Percentiles rank a stretch among this genome's conserved stretches.
phyloP scores from a whole-genome alignment of 805 yeast genomes.

The Zygoascus biomembranicola region DNA sequence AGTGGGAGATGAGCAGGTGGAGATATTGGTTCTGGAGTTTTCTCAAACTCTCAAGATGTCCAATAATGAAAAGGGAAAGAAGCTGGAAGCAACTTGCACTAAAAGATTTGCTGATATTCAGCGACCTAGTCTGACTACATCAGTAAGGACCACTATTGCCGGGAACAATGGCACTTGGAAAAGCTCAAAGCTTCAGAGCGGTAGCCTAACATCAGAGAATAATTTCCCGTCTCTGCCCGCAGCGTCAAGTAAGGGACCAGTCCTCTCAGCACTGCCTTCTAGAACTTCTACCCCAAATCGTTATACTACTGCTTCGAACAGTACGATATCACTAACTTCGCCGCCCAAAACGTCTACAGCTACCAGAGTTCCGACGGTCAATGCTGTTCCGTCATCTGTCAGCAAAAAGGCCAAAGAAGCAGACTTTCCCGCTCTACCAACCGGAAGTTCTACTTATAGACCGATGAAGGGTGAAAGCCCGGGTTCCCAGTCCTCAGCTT shows the following conservation, averaged over 20 bases:
- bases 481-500: neutral
- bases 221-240: conserved; percentile 8
- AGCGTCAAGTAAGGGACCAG: conserved; percentile 1
- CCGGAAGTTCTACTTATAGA: neutral
- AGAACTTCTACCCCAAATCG: neutral
- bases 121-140: neutral
- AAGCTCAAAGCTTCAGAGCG: neutral
- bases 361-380: neutral
- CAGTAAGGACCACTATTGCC: neutral
- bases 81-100: neutral
- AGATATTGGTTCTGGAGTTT: conserved; percentile 37
- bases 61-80: conserved; percentile 8
- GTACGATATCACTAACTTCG: neutral
- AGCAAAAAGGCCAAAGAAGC: conserved; percentile 6
- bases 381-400: conserved; percentile 3
- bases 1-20: conserved; percentile 40
- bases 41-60: conserved; percentile 5
- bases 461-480: neutral
- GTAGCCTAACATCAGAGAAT: neutral
- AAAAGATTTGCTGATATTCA: neutral
- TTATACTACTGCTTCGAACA: neutral
- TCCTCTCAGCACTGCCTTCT: neutral
- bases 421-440: conserved; percentile 43
- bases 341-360: conserved; percentile 1
- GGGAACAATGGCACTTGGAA: conserved; percentile 2